phyloP scores from a whole-genome alignment of 495 filamentous ascomycete species.

The Neurospora cerealis region DNA sequence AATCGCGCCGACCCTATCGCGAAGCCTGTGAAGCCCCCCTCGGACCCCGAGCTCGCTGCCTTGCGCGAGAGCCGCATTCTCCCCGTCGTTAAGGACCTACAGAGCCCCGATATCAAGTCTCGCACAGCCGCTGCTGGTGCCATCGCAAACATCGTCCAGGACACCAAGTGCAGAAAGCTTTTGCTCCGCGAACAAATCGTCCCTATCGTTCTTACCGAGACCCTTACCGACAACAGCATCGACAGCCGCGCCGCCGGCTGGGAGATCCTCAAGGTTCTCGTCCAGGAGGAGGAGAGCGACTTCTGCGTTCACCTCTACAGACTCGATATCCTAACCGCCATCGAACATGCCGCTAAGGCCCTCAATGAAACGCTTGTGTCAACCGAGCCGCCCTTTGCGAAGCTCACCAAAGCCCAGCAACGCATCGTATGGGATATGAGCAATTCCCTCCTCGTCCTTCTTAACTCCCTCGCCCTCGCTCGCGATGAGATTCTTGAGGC shows the following conservation, averaged over 20 bases:
- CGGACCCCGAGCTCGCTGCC: conserved; percentile 45
- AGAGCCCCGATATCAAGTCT: conserved; percentile 43
- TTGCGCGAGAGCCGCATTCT: conserved; percentile 48
- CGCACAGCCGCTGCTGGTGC: conserved; percentile 42
- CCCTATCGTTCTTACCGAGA: conserved; percentile 47
- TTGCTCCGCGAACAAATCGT: conserved; percentile 52
- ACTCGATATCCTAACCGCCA: conserved; percentile 45
- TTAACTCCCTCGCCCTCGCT: conserved; percentile 38
- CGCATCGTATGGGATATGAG: conserved; percentile 39
- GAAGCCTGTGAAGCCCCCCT: conserved; percentile 41
- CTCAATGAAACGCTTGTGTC: conserved; percentile 36
- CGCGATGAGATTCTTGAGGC: conserved; percentile 44
- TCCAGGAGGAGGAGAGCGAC: conserved; percentile 47
- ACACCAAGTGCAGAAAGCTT: conserved; percentile 46
- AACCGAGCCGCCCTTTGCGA: conserved; percentile 26
- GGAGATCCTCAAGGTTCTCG: conserved; percentile 48
- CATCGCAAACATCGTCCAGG: conserved; percentile 49
- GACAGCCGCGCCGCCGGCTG: conserved; percentile 50
- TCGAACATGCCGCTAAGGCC: conserved; percentile 38
- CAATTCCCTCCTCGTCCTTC: conserved; percentile 33
- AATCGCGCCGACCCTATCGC: conserved; percentile 35
- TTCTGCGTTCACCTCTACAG: conserved; percentile 53
- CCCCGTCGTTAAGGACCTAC: conserved; percentile 45
- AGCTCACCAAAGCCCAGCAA: conserved; percentile 39
- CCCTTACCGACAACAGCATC: conserved; percentile 45